Base-by-base conservation (phyloP, 495 filamentous ascomycete genomes). In the Staphylotrichum tortipilum region DNA sequence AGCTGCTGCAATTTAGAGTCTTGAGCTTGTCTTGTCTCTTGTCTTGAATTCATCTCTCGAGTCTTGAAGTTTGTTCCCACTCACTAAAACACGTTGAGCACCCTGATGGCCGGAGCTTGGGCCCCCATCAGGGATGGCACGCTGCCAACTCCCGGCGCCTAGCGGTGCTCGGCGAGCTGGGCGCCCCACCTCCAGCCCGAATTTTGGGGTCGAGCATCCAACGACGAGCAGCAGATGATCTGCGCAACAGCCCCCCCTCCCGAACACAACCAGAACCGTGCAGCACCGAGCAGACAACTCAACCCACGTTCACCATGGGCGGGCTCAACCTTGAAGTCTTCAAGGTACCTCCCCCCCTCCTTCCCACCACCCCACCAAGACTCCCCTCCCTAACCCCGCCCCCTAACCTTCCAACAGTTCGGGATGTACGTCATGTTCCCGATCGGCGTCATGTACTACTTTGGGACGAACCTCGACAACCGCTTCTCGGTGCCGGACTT, bases 371-470 rank as follows among this genome's bases (percentile, higher is more conserved):
- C 22, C 26, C 9, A 50, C 24, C 45, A 7, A 11, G 1, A 2
- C 23, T 6, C 7, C 49, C 9, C 46, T 33, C 35, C 34, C 15
- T 39, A 14, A 36, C 33, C 18, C 19, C 10, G 30, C 7, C 34
- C 11, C 22, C 41, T 33, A 17, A 12, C 37, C 19, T 21, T 23
- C 28, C 14, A 22, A 50, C 26, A 96, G 90, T 96, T 96, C 72
- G 89, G 90, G 72, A 85, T 91, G 78, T 98, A 97, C 73, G 84
- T 98, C 70, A 82, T 96, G 76, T 97, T 98, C 71, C 92, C 92
- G 19, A 96, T 98, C 58, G 89, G 86, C 53, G 87, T 92, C 74
- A 98, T 98, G 92, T 98, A 95, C 76, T 98, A 98, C 72, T 98
- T 96, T 74, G 92, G 92, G 65, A 95, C 89, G 36, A 99, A 99